A percentile compares a stretch with the other conserved stretches of the same genome.
These are phyloP conservation scores for Trichocladium uniseriatum DNA, from an alignment of 495 filamentous ascomycete species.

Conservation along the genomic window DNA sequence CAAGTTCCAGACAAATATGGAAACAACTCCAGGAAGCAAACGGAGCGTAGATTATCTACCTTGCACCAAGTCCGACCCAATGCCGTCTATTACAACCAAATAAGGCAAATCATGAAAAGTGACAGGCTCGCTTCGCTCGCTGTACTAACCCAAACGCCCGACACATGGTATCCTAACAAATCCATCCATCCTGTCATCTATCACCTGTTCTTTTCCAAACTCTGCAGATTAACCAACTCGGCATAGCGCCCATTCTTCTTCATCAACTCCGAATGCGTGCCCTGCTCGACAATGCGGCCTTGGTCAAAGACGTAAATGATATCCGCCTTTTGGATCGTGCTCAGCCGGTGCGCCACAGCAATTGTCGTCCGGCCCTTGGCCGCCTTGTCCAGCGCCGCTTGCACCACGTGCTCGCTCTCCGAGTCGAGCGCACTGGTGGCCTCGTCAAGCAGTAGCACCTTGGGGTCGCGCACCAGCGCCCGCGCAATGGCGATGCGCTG, in stretches of 20 bases:
- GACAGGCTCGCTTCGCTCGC: neutral
- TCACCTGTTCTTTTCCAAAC: slow-evolving; percentile 49
- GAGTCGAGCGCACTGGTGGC: slow-evolving; percentile 70
- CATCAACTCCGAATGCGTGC: slow-evolving; percentile 46
- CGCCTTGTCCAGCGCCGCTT: slow-evolving; percentile 61
- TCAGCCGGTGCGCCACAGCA: slow-evolving; percentile 61
- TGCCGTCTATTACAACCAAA: neutral
- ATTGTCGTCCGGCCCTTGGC: slow-evolving; percentile 59
- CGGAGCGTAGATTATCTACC: too few relatives aligned
- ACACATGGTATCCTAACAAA: neutral
- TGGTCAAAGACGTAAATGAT: slow-evolving; percentile 51
- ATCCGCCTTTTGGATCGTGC: slow-evolving; percentile 52
- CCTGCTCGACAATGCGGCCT: slow-evolving; percentile 47
- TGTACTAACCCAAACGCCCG: too few relatives aligned
- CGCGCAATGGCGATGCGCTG: slow-evolving; percentile 74
- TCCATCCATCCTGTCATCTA: neutral
- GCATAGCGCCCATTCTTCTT: slow-evolving; percentile 44
- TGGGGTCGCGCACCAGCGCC: slow-evolving; percentile 64
- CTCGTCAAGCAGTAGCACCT: slow-evolving; percentile 71
- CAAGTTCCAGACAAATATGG: too few relatives aligned
- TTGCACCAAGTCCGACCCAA: too few relatives aligned
- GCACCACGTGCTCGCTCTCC: slow-evolving; percentile 65
- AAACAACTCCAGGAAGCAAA: too few relatives aligned
- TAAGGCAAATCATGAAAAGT: neutral
- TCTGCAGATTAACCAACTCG: slow-evolving; percentile 58